Percentiles rank a stretch among this genome's conserved stretches.
These are phyloP conservation scores for Ophiostoma sp. DNA, from an alignment of 2,329 filamentous ascomycete genomes.

Conservation along the genomic window DNA sequence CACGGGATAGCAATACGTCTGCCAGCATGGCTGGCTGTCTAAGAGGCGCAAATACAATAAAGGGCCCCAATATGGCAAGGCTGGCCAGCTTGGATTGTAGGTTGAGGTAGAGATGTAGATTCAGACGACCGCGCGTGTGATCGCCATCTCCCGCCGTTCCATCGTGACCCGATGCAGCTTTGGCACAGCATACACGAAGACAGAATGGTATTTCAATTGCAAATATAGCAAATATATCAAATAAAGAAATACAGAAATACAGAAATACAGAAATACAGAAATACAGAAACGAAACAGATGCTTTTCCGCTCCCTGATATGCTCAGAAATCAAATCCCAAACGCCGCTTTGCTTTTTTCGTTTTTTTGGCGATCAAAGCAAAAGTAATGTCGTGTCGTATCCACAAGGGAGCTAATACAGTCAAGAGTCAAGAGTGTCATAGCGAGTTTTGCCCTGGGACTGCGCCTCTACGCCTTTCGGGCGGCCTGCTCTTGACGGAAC, in stretches of 20 bases:
- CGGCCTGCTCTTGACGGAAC: slow-evolving; percentile 36
- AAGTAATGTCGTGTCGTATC: background rate
- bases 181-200: background rate
- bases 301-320: slow-evolving; percentile 4
- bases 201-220: background rate
- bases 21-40: background rate
- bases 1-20: background rate
- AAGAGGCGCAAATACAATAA: background rate
- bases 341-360: background rate
- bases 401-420: background rate
- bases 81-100: no score
- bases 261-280: background rate
- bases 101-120: no score
- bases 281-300: background rate
- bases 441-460: background rate
- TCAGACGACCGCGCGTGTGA: no score
- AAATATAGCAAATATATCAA: background rate
- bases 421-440: background rate
- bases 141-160: no score
- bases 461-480: background rate
- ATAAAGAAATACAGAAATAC: no score
- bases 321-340: slow-evolving; percentile 5
- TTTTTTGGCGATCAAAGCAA: background rate
- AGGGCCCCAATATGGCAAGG: no score
- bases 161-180: background rate